Evolutionary conservation across 2,329 filamentous ascomycete species (phyloP).

Genomic region (Tolypocladium cylindrosporum): DNA sequence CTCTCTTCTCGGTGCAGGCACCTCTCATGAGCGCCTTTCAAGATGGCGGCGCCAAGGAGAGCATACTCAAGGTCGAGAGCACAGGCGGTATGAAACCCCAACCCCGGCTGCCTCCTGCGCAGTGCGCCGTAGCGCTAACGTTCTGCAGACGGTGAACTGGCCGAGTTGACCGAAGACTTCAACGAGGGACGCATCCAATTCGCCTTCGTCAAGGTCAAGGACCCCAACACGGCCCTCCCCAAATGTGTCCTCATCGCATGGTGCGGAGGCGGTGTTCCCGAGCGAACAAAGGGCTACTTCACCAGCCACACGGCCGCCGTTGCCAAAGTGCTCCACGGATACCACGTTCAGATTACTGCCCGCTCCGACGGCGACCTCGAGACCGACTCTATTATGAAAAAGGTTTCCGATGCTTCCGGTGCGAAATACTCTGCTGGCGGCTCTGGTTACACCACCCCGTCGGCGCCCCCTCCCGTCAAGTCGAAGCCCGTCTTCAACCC

Average conservation of each 20-base stretch:
- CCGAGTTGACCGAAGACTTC: constrained; percentile 88
- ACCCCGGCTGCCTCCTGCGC: background rate
- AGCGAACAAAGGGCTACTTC: constrained; percentile 97
- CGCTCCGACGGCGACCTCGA: constrained; percentile 84
- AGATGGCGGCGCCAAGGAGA: constrained; percentile 77
- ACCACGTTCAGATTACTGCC: constrained; percentile 95
- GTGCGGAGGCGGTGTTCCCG: constrained; percentile 97
- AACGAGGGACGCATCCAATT: constrained; percentile 96
- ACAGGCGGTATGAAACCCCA: constrained; percentile 57
- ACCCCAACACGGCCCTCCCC: constrained; percentile 79
- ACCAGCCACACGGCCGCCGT: constrained; percentile 87
- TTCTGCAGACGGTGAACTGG: constrained; percentile 76
- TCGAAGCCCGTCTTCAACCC: constrained; percentile 91
- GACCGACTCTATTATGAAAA: constrained; percentile 80
- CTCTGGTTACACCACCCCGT: constrained; percentile 39
- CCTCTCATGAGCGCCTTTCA: constrained; percentile 91
- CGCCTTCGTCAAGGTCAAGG: constrained; percentile 92
- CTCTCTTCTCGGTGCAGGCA: constrained; percentile 84
- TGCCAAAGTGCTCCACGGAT: constrained; percentile 87
- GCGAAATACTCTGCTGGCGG: constrained; percentile 78
- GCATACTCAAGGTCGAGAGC: constrained; percentile 85
- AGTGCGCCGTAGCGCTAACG: constrained; percentile 9
- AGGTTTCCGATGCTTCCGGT: constrained; percentile 88
- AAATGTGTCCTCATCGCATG: constrained; percentile 93
- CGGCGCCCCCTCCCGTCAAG: constrained; percentile 59